Percentiles rank a stretch among this genome's conserved stretches.
These are phyloP conservation scores for Fusarium falciforme DNA, from an alignment of 2,329 filamentous ascomycete genomes.

Conservation along the genomic window DNA sequence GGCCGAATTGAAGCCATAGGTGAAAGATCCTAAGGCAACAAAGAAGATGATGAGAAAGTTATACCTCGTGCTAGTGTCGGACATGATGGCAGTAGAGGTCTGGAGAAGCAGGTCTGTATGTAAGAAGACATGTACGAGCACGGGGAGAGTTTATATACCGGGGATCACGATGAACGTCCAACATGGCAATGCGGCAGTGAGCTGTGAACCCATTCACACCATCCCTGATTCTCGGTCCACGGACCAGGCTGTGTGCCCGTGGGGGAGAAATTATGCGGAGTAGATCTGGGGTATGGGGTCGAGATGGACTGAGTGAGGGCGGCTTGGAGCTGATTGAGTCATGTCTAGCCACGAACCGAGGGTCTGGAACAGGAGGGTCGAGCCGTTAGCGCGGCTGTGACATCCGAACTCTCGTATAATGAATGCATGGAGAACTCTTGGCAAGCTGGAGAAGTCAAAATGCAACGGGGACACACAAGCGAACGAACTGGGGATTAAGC, in stretches of 20 bases:
- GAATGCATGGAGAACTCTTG: neutral
- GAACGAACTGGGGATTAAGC: neutral
- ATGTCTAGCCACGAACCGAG: neutral
- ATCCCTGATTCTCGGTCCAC: neutral
- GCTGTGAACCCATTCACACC: neutral
- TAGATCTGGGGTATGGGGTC: neutral
- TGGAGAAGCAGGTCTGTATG: neutral
- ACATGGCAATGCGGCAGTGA: neutral
- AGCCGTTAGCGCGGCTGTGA: neutral
- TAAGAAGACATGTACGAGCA: neutral
- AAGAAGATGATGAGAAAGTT: neutral
- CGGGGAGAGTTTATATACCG: neutral
- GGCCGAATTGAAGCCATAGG: neutral
- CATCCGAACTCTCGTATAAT: neutral
- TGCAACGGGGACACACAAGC: neutral
- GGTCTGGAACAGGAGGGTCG: neutral
- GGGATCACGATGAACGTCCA: neutral
- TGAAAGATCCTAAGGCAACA: neutral
- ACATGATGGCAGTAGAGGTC: neutral
- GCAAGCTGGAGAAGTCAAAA: neutral
- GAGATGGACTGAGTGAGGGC: neutral
- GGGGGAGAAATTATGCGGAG: neutral
- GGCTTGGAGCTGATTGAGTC: neutral
- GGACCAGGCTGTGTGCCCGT: neutral
- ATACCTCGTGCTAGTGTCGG: neutral